Evolutionary conservation across 75 land plant genomes (phyloP).

Genomic region (Sequoia sempervirens): DNA sequence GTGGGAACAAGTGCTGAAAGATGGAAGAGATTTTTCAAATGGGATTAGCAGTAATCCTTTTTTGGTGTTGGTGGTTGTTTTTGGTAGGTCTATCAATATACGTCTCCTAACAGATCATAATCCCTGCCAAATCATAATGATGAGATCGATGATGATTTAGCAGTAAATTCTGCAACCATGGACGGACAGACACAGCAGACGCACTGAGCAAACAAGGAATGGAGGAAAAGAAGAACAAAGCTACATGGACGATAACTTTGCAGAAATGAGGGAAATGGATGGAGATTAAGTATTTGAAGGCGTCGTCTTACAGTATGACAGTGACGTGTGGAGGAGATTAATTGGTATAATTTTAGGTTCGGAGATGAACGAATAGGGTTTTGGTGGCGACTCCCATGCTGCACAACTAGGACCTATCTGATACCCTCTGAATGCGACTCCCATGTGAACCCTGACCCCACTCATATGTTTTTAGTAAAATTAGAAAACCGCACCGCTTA

Average conservation of each 20-base stretch:
- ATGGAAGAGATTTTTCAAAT: constrained; percentile 3
- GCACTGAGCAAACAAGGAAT: background rate
- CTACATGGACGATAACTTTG: background rate
- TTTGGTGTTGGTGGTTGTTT: constrained; percentile 1
- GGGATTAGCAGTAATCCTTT: constrained; percentile 4
- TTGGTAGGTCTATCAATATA: constrained; percentile 8
- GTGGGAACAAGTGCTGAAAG: constrained; percentile 9
- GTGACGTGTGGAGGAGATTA: background rate
- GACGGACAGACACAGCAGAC: background rate
- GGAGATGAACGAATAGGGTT: background rate
- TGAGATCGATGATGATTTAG: constrained; percentile 5
- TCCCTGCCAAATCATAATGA: constrained; percentile 6
- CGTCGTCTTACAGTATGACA: background rate
- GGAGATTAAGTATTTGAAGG: background rate
- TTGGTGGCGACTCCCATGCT: background rate
- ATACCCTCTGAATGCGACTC: constrained; percentile 8
- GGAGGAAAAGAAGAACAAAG: background rate
- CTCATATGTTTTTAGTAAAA: background rate
- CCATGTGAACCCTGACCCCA: constrained; percentile 9
- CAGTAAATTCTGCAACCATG: constrained; percentile 4
- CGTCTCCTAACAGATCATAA: background rate
- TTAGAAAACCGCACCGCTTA: background rate
- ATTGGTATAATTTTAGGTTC: background rate
- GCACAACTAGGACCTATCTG: background rate
- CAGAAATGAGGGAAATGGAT: background rate